Base-by-base conservation (phyloP, 2,329 filamentous ascomycete genomes). In the Ascochyta fabae region DNA sequence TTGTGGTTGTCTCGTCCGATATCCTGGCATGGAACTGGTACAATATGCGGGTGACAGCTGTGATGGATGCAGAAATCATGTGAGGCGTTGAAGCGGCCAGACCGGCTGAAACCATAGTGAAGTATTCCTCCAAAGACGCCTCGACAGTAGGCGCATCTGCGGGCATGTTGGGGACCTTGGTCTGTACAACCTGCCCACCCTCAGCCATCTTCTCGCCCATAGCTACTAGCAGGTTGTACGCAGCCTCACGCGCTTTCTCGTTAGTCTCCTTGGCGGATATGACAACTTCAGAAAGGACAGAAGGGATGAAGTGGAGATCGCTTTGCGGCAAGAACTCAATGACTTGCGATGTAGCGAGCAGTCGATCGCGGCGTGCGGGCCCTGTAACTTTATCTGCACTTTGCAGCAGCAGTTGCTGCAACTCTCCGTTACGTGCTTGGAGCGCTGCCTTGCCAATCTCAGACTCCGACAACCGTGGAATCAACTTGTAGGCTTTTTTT, bases 401-500 rank as follows among this genome's bases (percentile, higher is more conserved):
- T 2, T 84, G 81, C 26, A 98, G 77, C 34, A 99, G 81, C 44
- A 99, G 81, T n/a, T 85, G 77, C 76, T 97, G 94, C 19, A 99
- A 81, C 69, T 97, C 92, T 0, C 77, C 76, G 64, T 86, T 91
- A 49, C 93, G 87, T 69, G 93, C 88, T 60, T 83, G 77, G 2
- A 99, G 83, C 3, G 94, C 93, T n/a, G 81, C 78, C 64, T 85
- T 86, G 41, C 95, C 95, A 44, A 84, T 85, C 31, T 90, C 86
- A 1, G 93, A 96, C 61, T 91, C 89, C 1, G 91, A 89, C 36
- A 99, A 84, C 50, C 95, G 88, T 3, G 95, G 94, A 46, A 99
- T 96, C 47, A 99, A 85, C 80, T 98, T 98, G 81, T 99, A 99
- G 0, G 95, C 94, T 79, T 99, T 99, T 85, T 99, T 99, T 76